Evolutionary conservation across 768 basidiomycete genomes (phyloP), one percentile per base, ranked within the genome.

Genomic region (Erythrobasidium yunnanense): DNA sequence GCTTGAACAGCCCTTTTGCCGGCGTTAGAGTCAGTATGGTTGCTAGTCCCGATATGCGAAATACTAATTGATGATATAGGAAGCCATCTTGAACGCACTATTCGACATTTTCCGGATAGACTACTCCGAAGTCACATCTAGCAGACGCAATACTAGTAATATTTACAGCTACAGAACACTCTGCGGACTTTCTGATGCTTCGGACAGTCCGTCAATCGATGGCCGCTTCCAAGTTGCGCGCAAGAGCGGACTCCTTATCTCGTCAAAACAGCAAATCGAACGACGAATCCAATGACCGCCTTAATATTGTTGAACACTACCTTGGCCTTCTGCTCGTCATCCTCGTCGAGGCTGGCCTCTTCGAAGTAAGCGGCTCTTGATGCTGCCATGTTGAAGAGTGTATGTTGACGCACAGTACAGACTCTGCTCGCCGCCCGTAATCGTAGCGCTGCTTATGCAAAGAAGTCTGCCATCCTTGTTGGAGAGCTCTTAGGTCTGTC

Each of bases 31-130:
- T 91, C 74, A 69, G 84, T 69, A 70, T 18, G 47, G 63, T 11
- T 50, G 30, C 11, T 1, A 0, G 11, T 7, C 34, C 15, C 4
- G 55, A 4, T 11, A 57, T 13, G 25, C 30, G 42, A n/a, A 34
- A 35, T 23, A 20, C 7, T 5, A 22, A 23, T 27, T 20, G 0
- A 8, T 0, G 2, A 1, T 7, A 1, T 71, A 95, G 92, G 93
- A 96, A 79, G 83, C 90, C 30, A 80, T 96, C 34, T 79, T 97
- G 56, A 90, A 97, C 71, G 86, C 95, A 83, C 87, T 97, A 72
- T 96, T 96, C 72, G 87, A 89, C 68, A 80, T 92, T 18, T 78
- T 99, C 20, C 88, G 90, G 63, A 92, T 97, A 76, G 88, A 88
- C 75, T 82, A 87, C 0, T 88, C 90, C 1, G 86, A 87, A 49